phyloP scores from a whole-genome alignment of 352 stramenopile genomes.

The Halophytophthora polymorphica region DNA sequence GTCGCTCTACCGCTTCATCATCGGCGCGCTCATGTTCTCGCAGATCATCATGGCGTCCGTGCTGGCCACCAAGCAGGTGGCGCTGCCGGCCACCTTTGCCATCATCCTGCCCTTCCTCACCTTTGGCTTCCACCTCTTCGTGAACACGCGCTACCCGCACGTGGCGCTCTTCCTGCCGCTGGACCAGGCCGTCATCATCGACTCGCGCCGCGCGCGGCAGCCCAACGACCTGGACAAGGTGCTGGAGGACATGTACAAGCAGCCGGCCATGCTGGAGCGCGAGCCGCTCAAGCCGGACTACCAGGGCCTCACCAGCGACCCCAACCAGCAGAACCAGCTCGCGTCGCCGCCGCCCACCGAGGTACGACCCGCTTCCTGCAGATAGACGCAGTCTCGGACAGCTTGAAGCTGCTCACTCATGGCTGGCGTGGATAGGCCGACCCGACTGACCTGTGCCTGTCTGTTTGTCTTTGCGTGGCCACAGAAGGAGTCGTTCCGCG shows the following conservation, averaged over 20 bases:
- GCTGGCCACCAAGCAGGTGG: conserved; percentile 73
- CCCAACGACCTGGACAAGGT: conserved; percentile 50
- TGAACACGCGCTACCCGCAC: conserved; percentile 63
- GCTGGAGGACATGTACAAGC: conserved; percentile 66
- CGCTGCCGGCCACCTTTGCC: conserved; percentile 49
- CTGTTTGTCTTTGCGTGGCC: conserved; percentile 16
- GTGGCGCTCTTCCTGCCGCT: conserved; percentile 68
- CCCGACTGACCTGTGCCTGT: conserved; percentile 14
- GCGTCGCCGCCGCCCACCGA: conserved; percentile 58
- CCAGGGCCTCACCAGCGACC: conserved; percentile 61
- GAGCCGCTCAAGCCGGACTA: conserved; percentile 74
- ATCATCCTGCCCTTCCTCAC: conserved; percentile 71
- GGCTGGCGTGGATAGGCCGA: background rate
- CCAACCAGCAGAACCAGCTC: conserved; percentile 56
- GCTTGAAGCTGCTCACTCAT: conserved; percentile 2
- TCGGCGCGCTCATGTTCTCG: conserved; percentile 72
- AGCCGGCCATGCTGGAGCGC: conserved; percentile 62
- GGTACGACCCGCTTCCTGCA: conserved; percentile 21
- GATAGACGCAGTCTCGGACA: background rate
- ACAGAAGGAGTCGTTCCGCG: conserved; percentile 34
- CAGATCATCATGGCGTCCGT: conserved; percentile 77
- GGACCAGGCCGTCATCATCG: conserved; percentile 70
- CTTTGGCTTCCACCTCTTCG: conserved; percentile 65
- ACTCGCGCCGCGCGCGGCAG: conserved; percentile 53
- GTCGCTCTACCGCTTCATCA: conserved; percentile 78